Evolutionary conservation across 2,329 filamentous ascomycete species (phyloP).

Genomic region (Sporothrix mexicana): DNA sequence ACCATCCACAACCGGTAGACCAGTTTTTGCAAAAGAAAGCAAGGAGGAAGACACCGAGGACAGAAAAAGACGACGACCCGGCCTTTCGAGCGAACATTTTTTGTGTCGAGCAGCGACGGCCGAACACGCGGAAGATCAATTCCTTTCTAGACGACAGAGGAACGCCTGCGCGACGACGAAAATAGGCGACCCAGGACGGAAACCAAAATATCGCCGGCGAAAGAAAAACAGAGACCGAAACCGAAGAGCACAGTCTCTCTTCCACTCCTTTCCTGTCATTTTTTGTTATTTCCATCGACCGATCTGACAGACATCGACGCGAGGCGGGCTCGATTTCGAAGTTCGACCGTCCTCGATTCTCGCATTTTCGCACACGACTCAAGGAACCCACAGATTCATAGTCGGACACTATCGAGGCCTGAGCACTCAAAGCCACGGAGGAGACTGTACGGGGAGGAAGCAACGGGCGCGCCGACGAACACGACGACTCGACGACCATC

Average conservation of each 20-base stretch:
- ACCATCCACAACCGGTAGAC: neutral
- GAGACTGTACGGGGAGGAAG: neutral
- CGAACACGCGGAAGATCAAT: slow-evolving; percentile 15
- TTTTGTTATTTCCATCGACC: neutral
- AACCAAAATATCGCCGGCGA: neutral
- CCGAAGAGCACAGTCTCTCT: neutral
- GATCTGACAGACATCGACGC: neutral
- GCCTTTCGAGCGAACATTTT: neutral
- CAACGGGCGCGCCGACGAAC: neutral
- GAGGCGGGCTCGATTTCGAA: neutral
- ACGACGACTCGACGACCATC: neutral
- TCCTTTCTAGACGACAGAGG: neutral
- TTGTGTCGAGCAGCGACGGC: slow-evolving; percentile 13
- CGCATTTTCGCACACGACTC: neutral
- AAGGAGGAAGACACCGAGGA: no score
- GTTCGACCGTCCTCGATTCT: neutral
- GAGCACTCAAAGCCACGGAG: neutral
- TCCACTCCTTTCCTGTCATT: neutral
- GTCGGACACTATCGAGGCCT: neutral
- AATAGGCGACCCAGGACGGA: neutral
- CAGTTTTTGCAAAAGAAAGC: slow-evolving; percentile 6
- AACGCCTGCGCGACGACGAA: neutral
- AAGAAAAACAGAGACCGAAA: neutral
- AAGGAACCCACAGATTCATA: neutral
- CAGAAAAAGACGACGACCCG: neutral